phyloP scores from a whole-genome alignment of 2,329 filamentous ascomycete genomes.

The Emmonsiellopsis sp. region DNA sequence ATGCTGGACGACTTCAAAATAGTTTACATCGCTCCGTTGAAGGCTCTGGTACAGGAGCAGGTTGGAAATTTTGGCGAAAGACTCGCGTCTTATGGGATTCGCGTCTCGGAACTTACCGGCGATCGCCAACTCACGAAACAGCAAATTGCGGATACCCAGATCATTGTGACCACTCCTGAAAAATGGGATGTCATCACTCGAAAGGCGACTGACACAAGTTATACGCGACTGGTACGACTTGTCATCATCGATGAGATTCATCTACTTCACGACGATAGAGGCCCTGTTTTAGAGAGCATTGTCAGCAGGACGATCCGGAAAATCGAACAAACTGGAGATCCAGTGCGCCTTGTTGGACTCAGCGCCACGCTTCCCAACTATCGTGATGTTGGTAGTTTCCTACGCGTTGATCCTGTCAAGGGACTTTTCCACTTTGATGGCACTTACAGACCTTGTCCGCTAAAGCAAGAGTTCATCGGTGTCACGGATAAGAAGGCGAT shows the following conservation, averaged over 20 bases:
- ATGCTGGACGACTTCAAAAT: conserved; percentile 97
- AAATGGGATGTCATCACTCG: conserved; percentile 99
- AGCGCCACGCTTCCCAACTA: conserved; percentile 96
- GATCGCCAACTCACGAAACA: conserved; percentile 97
- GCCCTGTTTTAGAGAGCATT: conserved; percentile 92
- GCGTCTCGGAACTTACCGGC: conserved; percentile 90
- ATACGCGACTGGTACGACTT: conserved; percentile 91
- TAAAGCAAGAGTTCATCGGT: conserved; percentile 95
- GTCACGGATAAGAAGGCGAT: conserved; percentile 97
- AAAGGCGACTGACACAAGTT: conserved; percentile 93
- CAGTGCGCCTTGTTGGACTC: conserved; percentile 81
- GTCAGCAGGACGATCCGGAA: conserved; percentile 88
- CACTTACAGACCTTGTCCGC: conserved; percentile 82
- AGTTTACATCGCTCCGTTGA: conserved; percentile 91
- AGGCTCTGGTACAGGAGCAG: conserved; percentile 93
- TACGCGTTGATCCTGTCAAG: conserved; percentile 76
- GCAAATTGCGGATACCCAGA: conserved; percentile 93
- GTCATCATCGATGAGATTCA: conserved; percentile 98
- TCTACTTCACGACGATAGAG: conserved; percentile 91
- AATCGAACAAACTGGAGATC: conserved; percentile 87
- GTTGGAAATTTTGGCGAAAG: conserved; percentile 95
- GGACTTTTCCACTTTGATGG: conserved; percentile 95
- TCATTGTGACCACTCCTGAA: conserved; percentile 96
- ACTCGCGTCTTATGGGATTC: conserved; percentile 81
- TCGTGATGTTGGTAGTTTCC: conserved; percentile 87